A percentile compares a stretch with the other conserved stretches of the same genome.
phyloP scores from a whole-genome alignment of 2,329 filamentous ascomycete species.

The Monosporascus sp. region DNA sequence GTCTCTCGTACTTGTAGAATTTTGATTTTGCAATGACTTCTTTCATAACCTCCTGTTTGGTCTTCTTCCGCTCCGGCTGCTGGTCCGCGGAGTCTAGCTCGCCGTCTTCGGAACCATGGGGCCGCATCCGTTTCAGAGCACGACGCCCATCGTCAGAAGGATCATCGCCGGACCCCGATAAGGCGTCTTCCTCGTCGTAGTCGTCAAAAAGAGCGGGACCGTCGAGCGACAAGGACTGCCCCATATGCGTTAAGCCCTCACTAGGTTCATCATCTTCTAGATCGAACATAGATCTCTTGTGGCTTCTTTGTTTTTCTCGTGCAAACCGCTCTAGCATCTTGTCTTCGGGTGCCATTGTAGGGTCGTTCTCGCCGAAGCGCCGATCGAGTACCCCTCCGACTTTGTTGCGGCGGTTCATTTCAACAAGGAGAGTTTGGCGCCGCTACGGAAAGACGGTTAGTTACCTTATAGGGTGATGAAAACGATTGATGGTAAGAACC shows the following conservation, averaged over 20 bases:
- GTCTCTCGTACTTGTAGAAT: constrained; percentile 87
- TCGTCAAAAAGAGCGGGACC: constrained; percentile 57
- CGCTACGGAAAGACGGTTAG: constrained; percentile 44
- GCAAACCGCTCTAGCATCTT: constrained; percentile 89
- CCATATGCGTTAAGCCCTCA: constrained; percentile 73
- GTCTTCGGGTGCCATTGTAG: constrained; percentile 88
- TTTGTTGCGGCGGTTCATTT: constrained; percentile 86
- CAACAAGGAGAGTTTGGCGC: constrained; percentile 76
- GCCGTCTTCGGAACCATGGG: constrained; percentile 43
- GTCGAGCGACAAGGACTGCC: constrained; percentile 66
- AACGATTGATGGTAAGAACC: constrained; percentile 17
- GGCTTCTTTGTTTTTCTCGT: constrained; percentile 73
- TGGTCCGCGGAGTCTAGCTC: constrained; percentile 46
- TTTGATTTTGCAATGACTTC: constrained; percentile 98
- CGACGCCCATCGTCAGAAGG: constrained; percentile 49
- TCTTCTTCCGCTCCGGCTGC: constrained; percentile 81
- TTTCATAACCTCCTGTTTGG: constrained; percentile 95
- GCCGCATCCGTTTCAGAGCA: constrained; percentile 53
- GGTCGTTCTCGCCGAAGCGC: constrained; percentile 93
- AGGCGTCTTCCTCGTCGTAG: constrained; percentile 73
- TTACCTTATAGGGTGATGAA: background rate
- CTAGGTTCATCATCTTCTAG: constrained; percentile 73
- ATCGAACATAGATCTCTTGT: constrained; percentile 83
- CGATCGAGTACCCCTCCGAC: constrained; percentile 88
- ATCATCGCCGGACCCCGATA: constrained; percentile 54